phyloP scores from a whole-genome alignment of 805 yeast genomes.

The Kurtzmaniella fragi region DNA sequence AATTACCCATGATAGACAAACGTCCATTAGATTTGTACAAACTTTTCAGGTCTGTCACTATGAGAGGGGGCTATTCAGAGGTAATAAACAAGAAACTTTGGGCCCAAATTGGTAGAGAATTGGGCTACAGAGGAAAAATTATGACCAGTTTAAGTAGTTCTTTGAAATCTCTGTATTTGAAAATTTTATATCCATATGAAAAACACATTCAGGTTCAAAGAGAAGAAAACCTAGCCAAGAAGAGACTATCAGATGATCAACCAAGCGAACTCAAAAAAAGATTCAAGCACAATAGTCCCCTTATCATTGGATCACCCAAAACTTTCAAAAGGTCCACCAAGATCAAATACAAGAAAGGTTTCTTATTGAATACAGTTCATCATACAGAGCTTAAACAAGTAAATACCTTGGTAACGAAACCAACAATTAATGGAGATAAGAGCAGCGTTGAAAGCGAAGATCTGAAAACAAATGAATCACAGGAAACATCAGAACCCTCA shows the following conservation, averaged over 20 bases:
- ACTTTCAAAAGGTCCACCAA: conserved; percentile 44
- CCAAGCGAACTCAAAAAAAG: neutral
- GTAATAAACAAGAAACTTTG: conserved; percentile 67
- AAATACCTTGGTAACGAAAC: conserved; percentile 5
- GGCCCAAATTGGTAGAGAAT: conserved; percentile 80
- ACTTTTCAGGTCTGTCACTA: conserved; percentile 50
- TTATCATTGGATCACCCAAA: conserved; percentile 41
- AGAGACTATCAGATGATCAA: neutral
- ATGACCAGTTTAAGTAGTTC: conserved; percentile 70
- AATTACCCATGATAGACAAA: conserved; percentile 63
- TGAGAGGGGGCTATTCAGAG: conserved; percentile 60
- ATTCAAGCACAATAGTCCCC: conserved; percentile 21
- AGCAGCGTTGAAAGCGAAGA: neutral
- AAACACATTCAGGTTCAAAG: conserved; percentile 7
- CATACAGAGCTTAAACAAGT: conserved; percentile 38
- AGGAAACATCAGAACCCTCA: neutral
- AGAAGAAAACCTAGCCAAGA: neutral
- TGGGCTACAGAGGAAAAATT: conserved; percentile 69
- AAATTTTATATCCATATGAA: conserved; percentile 32
- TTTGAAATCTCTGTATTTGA: conserved; percentile 53
- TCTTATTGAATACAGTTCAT: conserved; percentile 45
- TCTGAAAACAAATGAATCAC: too few species aligned
- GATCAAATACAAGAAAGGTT: conserved; percentile 45
- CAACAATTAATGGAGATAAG: neutral
- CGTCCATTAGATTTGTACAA: conserved; percentile 61